Base-by-base conservation (phyloP, 306 rosid species). In the Sindora glabra region DNA sequence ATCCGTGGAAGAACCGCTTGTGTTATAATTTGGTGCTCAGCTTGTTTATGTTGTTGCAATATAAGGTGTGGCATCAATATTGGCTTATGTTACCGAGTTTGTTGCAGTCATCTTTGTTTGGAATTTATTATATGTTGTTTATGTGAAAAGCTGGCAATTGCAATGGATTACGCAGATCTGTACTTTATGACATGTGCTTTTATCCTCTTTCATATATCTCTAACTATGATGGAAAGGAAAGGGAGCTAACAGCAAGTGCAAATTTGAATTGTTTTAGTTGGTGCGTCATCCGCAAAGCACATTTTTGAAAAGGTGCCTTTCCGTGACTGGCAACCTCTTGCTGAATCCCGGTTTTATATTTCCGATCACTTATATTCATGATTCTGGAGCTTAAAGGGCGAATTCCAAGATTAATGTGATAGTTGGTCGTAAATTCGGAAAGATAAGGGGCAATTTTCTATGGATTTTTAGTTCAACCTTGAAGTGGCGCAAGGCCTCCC, bases 161-260 rank as follows among this genome's bases (percentile, higher is more conserved):
- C 12, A 48, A 21, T 21, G 13, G 63, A 65, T 65, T 18, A 8
- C 51, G 16, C 26, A 29, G 79, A 70, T 74, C 79, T 60, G 69
- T 40, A 67, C 69, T 58, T 33, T 58, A 14, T 50, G 56, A 38
- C 41, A 36, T 21, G 32, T 13, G n/a, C 47, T 55, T 49, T 32
- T 39, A 0, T 5, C 64, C 48, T 40, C 8, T 52, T 25, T 2
- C 47, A 16, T 55, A 13, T 62, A 19, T 25, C 37, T 47, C 64
- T 50, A 14, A 4, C n/a, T n/a, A n/a, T n/a, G n/a, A n/a, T n/a
- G n/a, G 50, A 16, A 21, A 17, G 25, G 14, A 19, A 23, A 24
- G 40, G 15, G 49, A 44, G 15, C 18, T 8, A 6, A 59, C 45
- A 45, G 24, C 19, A 46, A 2, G 45, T 37, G 46, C 39, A 10